Evolutionary conservation across 2,329 filamentous ascomycete genomes (phyloP).

Genomic region (Cladosporium phlei): DNA sequence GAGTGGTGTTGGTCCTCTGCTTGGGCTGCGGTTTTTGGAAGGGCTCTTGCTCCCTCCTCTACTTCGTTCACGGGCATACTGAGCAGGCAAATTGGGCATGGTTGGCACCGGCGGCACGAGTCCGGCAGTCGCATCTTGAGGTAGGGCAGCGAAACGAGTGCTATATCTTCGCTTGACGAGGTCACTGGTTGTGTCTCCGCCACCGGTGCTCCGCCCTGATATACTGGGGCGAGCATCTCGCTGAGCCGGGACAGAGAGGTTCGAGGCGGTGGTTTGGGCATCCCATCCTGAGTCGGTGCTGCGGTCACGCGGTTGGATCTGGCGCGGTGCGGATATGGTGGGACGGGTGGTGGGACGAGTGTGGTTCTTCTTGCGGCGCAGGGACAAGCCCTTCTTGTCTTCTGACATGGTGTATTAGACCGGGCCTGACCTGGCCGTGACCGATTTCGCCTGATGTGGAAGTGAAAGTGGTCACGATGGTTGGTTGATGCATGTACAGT

Average conservation of each 20-base stretch:
- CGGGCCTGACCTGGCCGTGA: no score
- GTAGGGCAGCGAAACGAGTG: constrained; percentile 72
- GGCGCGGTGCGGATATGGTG: constrained; percentile 57
- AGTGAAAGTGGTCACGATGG: no score
- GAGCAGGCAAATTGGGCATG: constrained; percentile 53
- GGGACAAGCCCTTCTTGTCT: constrained; percentile 50
- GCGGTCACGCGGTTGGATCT: constrained; percentile 38
- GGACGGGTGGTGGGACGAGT: constrained; percentile 50
- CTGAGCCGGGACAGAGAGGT: constrained; percentile 7
- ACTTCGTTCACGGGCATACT: constrained; percentile 41
- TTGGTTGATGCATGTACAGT: no score
- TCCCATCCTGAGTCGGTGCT: constrained; percentile 15
- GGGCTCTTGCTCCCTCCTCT: constrained; percentile 16
- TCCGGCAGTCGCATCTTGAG: constrained; percentile 57
- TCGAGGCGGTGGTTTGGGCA: constrained; percentile 16
- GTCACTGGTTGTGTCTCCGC: constrained; percentile 60
- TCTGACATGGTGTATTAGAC: constrained; percentile 40
- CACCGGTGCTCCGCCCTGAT: constrained; percentile 29
- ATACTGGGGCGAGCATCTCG: constrained; percentile 22
- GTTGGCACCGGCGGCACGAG: constrained; percentile 56
- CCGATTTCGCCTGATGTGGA: no score
- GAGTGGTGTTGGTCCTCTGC: constrained; percentile 43
- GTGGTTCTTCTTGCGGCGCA: constrained; percentile 56
- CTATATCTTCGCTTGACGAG: constrained; percentile 94
- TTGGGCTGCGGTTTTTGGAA: constrained; percentile 35